Evolutionary conservation across 495 filamentous ascomycete species (phyloP).

Genomic region (Friedmanniomyces simplex): DNA sequence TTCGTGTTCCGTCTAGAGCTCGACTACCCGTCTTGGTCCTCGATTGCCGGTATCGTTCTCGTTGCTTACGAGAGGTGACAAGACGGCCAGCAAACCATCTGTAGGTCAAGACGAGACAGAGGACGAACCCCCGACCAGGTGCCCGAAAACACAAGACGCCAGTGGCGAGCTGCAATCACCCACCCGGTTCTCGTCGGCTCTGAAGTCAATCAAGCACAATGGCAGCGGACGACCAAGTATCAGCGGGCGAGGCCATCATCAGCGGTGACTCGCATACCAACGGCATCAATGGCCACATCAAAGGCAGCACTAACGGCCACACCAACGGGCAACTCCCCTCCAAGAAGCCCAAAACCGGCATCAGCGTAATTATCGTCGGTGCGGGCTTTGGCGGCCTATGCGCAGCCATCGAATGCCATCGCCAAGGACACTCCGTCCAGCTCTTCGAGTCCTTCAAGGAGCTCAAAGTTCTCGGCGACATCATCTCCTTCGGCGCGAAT

Average conservation of each 20-base stretch:
- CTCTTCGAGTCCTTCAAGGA: constrained; percentile 50
- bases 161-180: no score
- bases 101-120: no score
- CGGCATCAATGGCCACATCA: constrained; percentile 56
- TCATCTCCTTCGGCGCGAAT: constrained; percentile 55
- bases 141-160: no score
- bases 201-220: not conserved
- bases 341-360: constrained; percentile 16
- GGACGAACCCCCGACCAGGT: no score
- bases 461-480: constrained; percentile 50
- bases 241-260: constrained; percentile 11
- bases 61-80: no score
- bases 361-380: constrained; percentile 30
- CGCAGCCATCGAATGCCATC: constrained; percentile 50
- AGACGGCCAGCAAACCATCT: no score
- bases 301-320: constrained; percentile 61
- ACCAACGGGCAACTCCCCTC: constrained; percentile 32
- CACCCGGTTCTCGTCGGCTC: not conserved
- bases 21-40: no score
- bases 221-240: not conserved
- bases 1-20: no score
- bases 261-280: not conserved
- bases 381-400: constrained; percentile 53
- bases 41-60: no score
- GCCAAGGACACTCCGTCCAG: constrained; percentile 53